Conservation (phyloP, 768 basidiomycete species). For the Pholiota microspora region DNA sequence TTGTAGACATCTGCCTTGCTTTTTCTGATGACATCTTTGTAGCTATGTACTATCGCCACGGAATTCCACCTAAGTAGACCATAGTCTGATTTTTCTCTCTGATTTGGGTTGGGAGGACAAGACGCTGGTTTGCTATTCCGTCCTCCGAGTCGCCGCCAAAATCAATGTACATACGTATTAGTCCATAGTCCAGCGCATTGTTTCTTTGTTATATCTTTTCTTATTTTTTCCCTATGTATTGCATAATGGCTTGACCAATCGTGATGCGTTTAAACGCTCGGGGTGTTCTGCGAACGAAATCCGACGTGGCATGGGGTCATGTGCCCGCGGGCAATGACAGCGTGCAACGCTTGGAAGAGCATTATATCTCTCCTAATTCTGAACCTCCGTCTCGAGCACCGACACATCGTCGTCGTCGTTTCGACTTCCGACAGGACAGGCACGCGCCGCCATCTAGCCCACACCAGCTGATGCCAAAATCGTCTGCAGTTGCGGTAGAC, state of each 20-base stretch:
- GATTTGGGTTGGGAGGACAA: conserved; percentile 13
- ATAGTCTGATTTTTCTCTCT: neutral
- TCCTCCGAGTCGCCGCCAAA: conserved; percentile 13
- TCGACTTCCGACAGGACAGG: conserved; percentile 4
- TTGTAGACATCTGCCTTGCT: neutral
- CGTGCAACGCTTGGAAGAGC: neutral
- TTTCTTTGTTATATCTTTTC: conserved; percentile 5
- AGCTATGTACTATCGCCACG: conserved; percentile 8
- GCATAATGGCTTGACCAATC: conserved; percentile 18
- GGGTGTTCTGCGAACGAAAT: conserved; percentile 10
- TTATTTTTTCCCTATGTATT: conserved; percentile 16
- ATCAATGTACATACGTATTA: conserved; percentile 17
- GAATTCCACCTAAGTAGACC: neutral
- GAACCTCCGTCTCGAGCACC: neutral
- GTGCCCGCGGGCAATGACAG: conserved; percentile 10
- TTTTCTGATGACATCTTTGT: conserved; percentile 5
- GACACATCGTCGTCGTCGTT: conserved; percentile 8
- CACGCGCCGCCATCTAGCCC: conserved; percentile 6
- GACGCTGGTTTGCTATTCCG: conserved; percentile 11
- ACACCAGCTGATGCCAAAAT: conserved; percentile 49
- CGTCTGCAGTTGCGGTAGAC: conserved; percentile 66
- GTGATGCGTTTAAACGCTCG: neutral
- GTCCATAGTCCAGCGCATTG: conserved; percentile 11
- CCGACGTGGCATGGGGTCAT: conserved; percentile 36
- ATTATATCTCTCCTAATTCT: conserved; percentile 3